Evolutionary conservation across 2,329 filamentous ascomycete genomes (phyloP), one percentile per base, ranked within the genome.

Genomic region (Leptographium procerum): DNA sequence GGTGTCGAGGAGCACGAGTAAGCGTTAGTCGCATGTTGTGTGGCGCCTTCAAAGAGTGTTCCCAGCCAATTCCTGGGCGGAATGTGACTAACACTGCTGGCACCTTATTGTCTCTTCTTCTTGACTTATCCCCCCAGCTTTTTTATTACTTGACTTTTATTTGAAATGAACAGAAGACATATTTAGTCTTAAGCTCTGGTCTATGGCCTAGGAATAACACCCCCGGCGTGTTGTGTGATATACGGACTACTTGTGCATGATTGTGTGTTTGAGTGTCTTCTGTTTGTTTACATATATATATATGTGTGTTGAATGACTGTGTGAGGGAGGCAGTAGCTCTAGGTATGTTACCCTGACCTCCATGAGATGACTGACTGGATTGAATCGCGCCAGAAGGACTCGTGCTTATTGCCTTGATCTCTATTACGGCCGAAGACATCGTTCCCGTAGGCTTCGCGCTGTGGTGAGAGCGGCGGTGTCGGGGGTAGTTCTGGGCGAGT

Each of bases 1-100:
- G 88, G 91, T 77, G 86, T 88, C 75, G 87, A 88, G 72, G 76
- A 77, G 69, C 77, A 77, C 53, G 61, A 61, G 61, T 63, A 63
- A 59, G 31, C 33, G 22, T 31, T 29, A 11, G 33, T 33, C 3
- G 6, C 8, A 16, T 24, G 22, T 40, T 40, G 19, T 28, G 24
- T 26, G 45, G 45, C 22, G 45, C 47, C 6, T 29, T 4, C 47
- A 13, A 22, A 52, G 22, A 31, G n/a, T 11, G 36, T 55, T 43
- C 28, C 16, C 26, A 8, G 22, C 29, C 26, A 31, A 36, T 56
- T 22, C 11, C 13, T 4, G 28, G 13, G 47, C 47, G 24, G 24
- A 26, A 11, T 50, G 47, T 9, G 47, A 50, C 13, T 9, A 26
- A 50, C 13, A 8, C 24, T 48, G 45, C 45, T 10, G 22, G 22